A percentile compares a stretch with the other conserved stretches of the same genome.
Evolutionary conservation across 2,329 filamentous ascomycete species (phyloP).

Genomic region (Cladosporium austrohemisphaericum): DNA sequence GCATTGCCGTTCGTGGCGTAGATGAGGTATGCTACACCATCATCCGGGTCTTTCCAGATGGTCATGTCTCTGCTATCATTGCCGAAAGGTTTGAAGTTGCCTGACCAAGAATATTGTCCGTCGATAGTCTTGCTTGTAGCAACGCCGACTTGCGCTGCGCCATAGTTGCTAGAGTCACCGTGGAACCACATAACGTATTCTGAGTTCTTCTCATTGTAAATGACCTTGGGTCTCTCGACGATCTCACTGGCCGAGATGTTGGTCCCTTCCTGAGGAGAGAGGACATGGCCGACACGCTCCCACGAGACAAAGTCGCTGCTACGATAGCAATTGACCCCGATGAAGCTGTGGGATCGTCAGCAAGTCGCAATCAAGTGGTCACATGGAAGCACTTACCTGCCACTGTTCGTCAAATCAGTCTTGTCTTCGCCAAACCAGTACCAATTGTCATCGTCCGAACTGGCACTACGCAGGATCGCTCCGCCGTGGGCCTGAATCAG

Average conservation of each 20-base stretch:
- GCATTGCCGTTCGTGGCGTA: constrained; percentile 43
- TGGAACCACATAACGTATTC: constrained; percentile 70
- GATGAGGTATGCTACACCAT: constrained; percentile 57
- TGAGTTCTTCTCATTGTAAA: constrained; percentile 61
- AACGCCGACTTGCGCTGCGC: constrained; percentile 62
- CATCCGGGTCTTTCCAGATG: constrained; percentile 56
- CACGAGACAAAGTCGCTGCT: constrained; percentile 61
- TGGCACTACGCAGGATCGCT: constrained; percentile 54
- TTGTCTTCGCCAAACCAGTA: constrained; percentile 71
- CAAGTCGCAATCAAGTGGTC: too few relatives aligned
- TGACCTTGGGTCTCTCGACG: constrained; percentile 65
- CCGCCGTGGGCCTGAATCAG: constrained; percentile 66
- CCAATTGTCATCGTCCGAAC: constrained; percentile 48
- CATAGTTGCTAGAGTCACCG: constrained; percentile 60
- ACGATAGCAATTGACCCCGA: constrained; percentile 65
- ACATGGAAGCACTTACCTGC: constrained; percentile 15
- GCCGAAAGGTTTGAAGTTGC: constrained; percentile 46
- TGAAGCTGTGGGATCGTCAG: constrained; percentile 40
- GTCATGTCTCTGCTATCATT: constrained; percentile 57
- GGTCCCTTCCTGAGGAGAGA: constrained; percentile 42
- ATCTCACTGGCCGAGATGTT: constrained; percentile 47
- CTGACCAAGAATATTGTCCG: constrained; percentile 55
- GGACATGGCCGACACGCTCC: constrained; percentile 57
- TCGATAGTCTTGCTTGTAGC: constrained; percentile 58
- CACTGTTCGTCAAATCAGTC: constrained; percentile 49